Conservation (phyloP, 1,284 basidiomycete species). For the Schizopora paradoxa region DNA sequence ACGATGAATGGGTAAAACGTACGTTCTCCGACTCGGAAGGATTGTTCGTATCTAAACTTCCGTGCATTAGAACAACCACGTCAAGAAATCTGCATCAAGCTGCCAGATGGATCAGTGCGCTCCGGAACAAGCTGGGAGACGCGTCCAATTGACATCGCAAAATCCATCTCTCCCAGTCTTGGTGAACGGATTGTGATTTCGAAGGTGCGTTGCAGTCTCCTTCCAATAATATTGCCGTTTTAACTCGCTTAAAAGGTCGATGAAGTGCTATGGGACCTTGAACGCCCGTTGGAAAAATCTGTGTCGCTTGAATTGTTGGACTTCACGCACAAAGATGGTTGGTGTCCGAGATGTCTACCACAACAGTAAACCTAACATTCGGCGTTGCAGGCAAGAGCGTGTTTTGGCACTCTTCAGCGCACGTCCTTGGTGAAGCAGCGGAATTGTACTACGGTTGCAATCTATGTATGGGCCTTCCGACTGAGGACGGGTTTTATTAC, state of each 20-base stretch:
- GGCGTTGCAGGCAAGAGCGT: constrained; percentile 69
- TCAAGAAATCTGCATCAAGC: constrained; percentile 78
- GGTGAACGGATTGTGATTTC: constrained; percentile 91
- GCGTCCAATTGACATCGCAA: constrained; percentile 90
- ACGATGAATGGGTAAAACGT: constrained; percentile 81
- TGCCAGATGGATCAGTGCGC: constrained; percentile 83
- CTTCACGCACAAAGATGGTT: constrained; percentile 93
- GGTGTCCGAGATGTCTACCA: constrained; percentile 7
- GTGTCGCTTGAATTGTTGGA: constrained; percentile 85
- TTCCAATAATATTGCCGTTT: no score
- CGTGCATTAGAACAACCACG: constrained; percentile 66
- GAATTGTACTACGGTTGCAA: constrained; percentile 98
- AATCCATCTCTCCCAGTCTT: constrained; percentile 81
- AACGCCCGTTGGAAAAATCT: constrained; percentile 84
- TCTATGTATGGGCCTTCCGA: constrained; percentile 95
- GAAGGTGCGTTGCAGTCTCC: constrained; percentile 53
- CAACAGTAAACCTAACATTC: constrained; percentile 4
- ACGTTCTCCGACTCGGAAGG: constrained; percentile 19
- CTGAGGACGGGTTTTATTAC: constrained; percentile 99
- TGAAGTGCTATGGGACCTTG: constrained; percentile 90
- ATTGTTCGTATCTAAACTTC: not conserved
- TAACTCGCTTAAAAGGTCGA: constrained; percentile 72
- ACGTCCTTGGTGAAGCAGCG: constrained; percentile 96
- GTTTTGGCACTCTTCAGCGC: constrained; percentile 99
- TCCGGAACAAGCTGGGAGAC: constrained; percentile 93